These are phyloP conservation scores for Botrytis fabae DNA, from an alignment of 2,329 filamentous ascomycete genomes.

Conservation along the genomic window DNA sequence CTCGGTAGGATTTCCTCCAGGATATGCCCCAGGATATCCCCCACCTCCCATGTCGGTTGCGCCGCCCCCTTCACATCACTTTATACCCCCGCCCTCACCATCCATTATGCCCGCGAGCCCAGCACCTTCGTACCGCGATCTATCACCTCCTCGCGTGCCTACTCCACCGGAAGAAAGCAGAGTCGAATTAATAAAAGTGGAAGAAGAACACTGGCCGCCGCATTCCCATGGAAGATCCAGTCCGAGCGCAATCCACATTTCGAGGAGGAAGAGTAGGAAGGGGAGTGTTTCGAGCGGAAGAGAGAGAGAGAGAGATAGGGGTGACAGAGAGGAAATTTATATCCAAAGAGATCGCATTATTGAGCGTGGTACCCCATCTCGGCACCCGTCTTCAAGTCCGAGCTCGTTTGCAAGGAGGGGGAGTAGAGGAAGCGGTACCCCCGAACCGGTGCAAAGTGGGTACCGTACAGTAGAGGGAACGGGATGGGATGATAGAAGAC, in stretches of 20 bases:
- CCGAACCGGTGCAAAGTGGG: neutral
- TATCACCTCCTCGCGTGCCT: constrained; percentile 7
- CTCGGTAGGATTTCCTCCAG: neutral
- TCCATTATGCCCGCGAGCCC: neutral
- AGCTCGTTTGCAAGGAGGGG: neutral
- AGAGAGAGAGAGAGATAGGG: neutral
- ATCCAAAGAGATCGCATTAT: constrained; percentile 18
- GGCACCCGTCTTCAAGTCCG: neutral
- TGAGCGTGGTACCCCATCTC: constrained; percentile 11
- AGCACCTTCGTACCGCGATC: neutral
- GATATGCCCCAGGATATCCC: neutral
- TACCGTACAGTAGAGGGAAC: constrained; percentile 11
- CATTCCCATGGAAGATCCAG: neutral
- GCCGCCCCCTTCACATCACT: neutral
- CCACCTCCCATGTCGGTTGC: neutral
- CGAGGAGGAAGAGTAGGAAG: neutral
- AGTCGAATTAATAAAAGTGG: constrained; percentile 19
- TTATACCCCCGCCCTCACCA: constrained; percentile 3
- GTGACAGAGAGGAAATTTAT: constrained; percentile 1
- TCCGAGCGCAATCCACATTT: constrained; percentile 3
- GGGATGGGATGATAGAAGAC: constrained; percentile 5
- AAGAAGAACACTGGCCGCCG: constrained; percentile 17
- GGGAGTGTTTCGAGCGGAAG: constrained; percentile 1
- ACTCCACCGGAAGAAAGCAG: constrained; percentile 13
- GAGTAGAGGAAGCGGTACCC: neutral